Base-by-base conservation (phyloP, 768 basidiomycete genomes). In the Daedaleopsis nitida region DNA sequence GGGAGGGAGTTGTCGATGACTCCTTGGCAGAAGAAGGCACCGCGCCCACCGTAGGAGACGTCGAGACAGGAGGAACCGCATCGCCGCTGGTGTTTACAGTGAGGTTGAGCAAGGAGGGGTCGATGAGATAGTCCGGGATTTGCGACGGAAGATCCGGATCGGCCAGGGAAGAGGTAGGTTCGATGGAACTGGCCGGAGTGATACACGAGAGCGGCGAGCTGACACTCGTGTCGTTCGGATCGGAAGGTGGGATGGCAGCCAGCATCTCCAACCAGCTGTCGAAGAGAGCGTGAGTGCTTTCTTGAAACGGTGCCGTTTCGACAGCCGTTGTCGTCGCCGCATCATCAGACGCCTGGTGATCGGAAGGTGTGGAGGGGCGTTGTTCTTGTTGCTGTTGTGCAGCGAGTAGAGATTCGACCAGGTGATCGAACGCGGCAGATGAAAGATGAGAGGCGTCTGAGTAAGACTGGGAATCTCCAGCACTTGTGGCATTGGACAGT, bases 401-500 rank as follows among this genome's bases (percentile, higher is more conserved):
- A 37, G 77, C 67, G 13, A 80, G 72, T 45, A 81, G 67, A 11
- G 77, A 80, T 12, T 73, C 71, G 23, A 82, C 70, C 21, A 80
- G 66, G 43, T 78, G 73, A 56, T 79, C 77, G 49, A 81, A 74
- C 2, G 78, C 68, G 21, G 21, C 24, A 47, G 39, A 16, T 6
- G 54, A 43, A 17, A 55, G 7, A 2, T 42, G 34, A 27, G 27
- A 39, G 12, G 24, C 5, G 11, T 43, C 44, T 7, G 43, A 14
- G 27, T 4, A 9, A n/a, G 54, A 16, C 47, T 49, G 47, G 13
- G 7, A 6, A 7, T 49, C 13, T 21, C 10, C 44, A 21, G 19
- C 11, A 13, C 19, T 2, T 24, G 47, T 7, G 13, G 19, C 9
- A 6, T 23, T 49, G 23, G 13, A 24, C 47, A 24, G 47, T 24